These are phyloP conservation scores for Clausena lansium DNA, from an alignment of 345 rosid species.

Conservation along the genomic window DNA sequence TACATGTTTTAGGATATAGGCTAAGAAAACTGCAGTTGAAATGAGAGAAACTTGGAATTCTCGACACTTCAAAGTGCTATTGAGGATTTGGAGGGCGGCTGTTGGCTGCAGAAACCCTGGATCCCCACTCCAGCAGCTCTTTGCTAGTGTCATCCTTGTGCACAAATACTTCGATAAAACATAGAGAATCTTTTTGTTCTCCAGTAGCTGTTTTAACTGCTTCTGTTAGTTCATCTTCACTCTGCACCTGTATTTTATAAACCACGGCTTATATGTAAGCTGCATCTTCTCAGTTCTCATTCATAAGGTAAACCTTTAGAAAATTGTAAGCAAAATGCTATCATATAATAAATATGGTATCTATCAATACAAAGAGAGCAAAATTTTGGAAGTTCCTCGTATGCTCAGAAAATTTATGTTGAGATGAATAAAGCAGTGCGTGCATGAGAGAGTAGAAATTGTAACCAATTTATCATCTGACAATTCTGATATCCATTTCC, in stretches of 20 bases:
- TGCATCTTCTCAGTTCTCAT: neutral
- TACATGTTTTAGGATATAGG: neutral
- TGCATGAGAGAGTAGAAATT: neutral
- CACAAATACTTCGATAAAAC: constrained; percentile 62
- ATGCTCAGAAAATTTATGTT: neutral
- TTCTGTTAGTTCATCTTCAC: constrained; percentile 47
- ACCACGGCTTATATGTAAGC: neutral
- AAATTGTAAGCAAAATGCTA: neutral
- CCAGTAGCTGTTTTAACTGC: constrained; percentile 47
- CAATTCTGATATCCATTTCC: neutral
- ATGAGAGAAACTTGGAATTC: neutral
- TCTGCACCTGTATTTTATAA: constrained; percentile 40
- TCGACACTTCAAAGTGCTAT: constrained; percentile 13
- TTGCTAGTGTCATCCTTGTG: constrained; percentile 82
- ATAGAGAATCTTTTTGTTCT: constrained; percentile 45
- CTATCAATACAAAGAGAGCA: neutral
- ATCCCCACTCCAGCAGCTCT: constrained; percentile 84
- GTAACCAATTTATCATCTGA: too few species aligned
- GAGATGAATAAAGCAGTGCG: neutral
- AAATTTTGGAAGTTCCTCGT: neutral
- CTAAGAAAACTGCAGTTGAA: neutral
- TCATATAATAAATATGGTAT: neutral
- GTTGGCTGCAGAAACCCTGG: constrained; percentile 65
- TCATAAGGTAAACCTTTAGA: neutral
- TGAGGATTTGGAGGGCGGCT: constrained; percentile 76